Base-by-base conservation (phyloP, 2,329 filamentous ascomycete genomes). In the Phaeosphaeriaceae sp. region DNA sequence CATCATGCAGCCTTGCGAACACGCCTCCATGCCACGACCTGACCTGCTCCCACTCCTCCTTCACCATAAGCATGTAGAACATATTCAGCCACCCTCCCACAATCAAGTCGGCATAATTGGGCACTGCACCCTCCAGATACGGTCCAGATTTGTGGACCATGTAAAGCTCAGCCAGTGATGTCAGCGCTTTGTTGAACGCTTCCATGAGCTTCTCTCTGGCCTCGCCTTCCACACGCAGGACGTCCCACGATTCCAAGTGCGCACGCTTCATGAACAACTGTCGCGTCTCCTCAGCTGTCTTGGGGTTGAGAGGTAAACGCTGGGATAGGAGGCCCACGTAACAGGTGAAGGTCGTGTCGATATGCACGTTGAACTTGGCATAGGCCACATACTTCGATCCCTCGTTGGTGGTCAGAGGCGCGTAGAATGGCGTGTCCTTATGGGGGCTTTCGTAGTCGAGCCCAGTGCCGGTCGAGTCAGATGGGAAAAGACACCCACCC, bases 81-180 rank as follows among this genome's bases (percentile, higher is more conserved):
- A 85, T 83, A 7, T 78, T 76, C 67, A 88, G 53, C 85, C 86
- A 88, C 1, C 75, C 84, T 1, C 85, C 85, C 1, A 88, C 80
- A 27, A 87, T 84, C 0, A 86, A 65, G 65, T 88, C 86, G 1
- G 84, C 85, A 75, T 87, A 86, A 44, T 67, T 81, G 0, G 79
- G 76, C 67, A 60, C 66, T 0, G 58, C 45, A 0, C 84, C 85
- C 1, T 85, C 73, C 1, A 87, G 19, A 53, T 83, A 87, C 0
- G 83, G 82, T 4, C 84, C 84, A 0, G 61, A 47, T 3, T 53
- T 33, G 47, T 84, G 77, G 11, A 66, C 54, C 49, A n/a, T 25
- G 25, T 81, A 86, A 1, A 83, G 54, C 59, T 69, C 73, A 0
- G 78, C 81, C 33, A 87, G 65, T 3, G 69, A 78, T 1, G 71